A percentile compares a stretch with the other conserved stretches of the same genome.
These are phyloP conservation scores for Rhodosporidiobolus odoratus DNA, from an alignment of 768 basidiomycete genomes.

Conservation along the genomic window DNA sequence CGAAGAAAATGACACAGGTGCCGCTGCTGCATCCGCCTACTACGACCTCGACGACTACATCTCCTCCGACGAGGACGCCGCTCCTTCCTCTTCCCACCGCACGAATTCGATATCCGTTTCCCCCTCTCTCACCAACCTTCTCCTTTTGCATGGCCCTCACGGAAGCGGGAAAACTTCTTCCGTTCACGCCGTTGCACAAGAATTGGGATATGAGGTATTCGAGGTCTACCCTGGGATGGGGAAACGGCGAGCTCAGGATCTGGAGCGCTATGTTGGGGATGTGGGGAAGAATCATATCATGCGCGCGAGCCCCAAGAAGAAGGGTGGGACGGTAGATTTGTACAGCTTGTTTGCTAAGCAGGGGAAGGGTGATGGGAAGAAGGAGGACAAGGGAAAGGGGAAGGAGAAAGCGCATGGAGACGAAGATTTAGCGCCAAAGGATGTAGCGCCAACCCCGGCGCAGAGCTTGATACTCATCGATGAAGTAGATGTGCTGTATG, in stretches of 20 bases:
- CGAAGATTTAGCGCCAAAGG: background rate
- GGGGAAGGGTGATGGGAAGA: too few species aligned
- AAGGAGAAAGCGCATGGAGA: background rate
- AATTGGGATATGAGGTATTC: slow-evolving; percentile 92
- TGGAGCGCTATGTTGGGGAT: slow-evolving; percentile 78
- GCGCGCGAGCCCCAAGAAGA: slow-evolving; percentile 34
- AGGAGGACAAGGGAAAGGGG: background rate
- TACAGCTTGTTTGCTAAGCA: slow-evolving; percentile 26
- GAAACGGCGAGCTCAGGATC: slow-evolving; percentile 70
- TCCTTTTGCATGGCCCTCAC: slow-evolving; percentile 72
- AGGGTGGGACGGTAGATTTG: background rate
- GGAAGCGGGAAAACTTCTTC: slow-evolving; percentile 88
- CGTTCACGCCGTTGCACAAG: slow-evolving; percentile 87
- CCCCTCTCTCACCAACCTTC: slow-evolving; percentile 67
- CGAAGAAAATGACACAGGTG: slow-evolving; percentile 48
- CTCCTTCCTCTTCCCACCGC: slow-evolving; percentile 4
- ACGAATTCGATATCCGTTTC: slow-evolving; percentile 27
- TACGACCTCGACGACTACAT: background rate
- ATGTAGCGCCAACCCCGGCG: slow-evolving; percentile 46
- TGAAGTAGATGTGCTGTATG: slow-evolving; percentile 89
- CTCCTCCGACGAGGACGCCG: slow-evolving; percentile 39
- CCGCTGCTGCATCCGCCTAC: slow-evolving; percentile 56
- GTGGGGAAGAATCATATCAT: slow-evolving; percentile 90
- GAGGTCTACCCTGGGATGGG: slow-evolving; percentile 95
- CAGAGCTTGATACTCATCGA: slow-evolving; percentile 89